phyloP scores from a whole-genome alignment of 768 basidiomycete genomes.

The Mycena vulgaris region DNA sequence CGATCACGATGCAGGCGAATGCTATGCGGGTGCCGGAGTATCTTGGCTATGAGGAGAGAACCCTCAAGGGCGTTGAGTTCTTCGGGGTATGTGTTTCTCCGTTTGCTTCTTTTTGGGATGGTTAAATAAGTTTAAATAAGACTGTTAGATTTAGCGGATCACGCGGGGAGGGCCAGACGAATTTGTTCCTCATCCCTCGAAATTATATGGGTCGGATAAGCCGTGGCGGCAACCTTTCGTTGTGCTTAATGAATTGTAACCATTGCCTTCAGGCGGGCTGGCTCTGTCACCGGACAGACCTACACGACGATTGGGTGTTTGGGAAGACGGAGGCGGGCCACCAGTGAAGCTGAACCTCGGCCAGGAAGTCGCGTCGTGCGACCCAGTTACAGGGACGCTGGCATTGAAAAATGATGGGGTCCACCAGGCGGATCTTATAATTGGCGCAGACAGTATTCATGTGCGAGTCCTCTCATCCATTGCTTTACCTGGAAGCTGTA shows the following conservation, averaged over 20 bases:
- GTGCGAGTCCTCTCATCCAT: neutral
- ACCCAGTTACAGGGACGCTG: slow-evolving; percentile 14
- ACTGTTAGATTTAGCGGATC: slow-evolving; percentile 19
- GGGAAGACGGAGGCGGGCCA: neutral
- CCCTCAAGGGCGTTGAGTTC: slow-evolving; percentile 29
- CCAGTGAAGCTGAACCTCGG: slow-evolving; percentile 17
- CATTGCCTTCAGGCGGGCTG: slow-evolving; percentile 18
- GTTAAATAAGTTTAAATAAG: neutral
- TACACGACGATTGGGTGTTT: slow-evolving; percentile 31
- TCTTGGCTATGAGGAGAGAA: slow-evolving; percentile 20
- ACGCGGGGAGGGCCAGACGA: slow-evolving; percentile 18
- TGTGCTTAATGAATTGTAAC: no score
- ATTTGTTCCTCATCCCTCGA: neutral
- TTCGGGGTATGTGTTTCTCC: no score
- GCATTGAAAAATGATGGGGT: slow-evolving; percentile 20
- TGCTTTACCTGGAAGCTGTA: no score
- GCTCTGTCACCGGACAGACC: slow-evolving; percentile 26
- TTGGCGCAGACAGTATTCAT: slow-evolving; percentile 32
- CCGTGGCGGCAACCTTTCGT: no score
- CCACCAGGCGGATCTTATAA: slow-evolving; percentile 20
- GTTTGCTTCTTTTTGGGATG: neutral
- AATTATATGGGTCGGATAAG: slow-evolving; percentile 13
- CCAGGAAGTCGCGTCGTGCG: slow-evolving; percentile 22
- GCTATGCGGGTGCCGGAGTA: slow-evolving; percentile 31
- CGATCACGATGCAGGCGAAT: slow-evolving; percentile 29